Base-by-base conservation (phyloP, 2,329 filamentous ascomycete species). In the Colletotrichum magnum region DNA sequence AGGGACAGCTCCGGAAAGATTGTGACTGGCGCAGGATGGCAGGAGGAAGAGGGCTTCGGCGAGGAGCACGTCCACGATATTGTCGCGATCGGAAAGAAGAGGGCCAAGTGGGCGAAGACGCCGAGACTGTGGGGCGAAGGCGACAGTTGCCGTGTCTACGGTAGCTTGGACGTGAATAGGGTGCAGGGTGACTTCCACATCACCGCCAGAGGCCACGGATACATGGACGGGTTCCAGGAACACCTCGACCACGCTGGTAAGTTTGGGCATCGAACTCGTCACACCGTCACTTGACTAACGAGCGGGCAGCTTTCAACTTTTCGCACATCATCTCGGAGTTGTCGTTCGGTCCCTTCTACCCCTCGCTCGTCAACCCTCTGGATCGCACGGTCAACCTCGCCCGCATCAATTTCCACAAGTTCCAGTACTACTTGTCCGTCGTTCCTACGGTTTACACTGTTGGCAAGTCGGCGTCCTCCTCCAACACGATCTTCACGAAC, bases 131-230 rank as follows among this genome's bases (percentile, higher is more conserved):
- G 86, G 77, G 82, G 83, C 4, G 75, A 76, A 24, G 81, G 86
- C 16, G 93, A 97, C 79, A 92, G 93, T 71, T 99, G 96, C 80
- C 90, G 96, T 56, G 90, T 99, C 72, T 99, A 90, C 79, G 96
- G 96, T 41, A 97, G 90, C 75, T 80, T 99, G 79, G 93, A 97
- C 74, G 88, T 97, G 73, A 99, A 99, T 81, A 97, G 97, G 83
- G 96, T 99, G 52, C 95, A 98, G 81, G 96, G 95, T 4, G 95
- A 99, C 80, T 98, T 99, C 78, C 96, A 99, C 79, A 96, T 99
- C 76, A 99, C 96, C 2, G 96, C 96, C 3, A 85, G 94, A 71
- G 96, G 96, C 0, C 95, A 98, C 80, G 96, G 96, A n/a, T 99
- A 99, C 81, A 88, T 89, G 80, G 94, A 95, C 7, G 32, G 32